Conservation (phyloP, 2,329 filamentous ascomycete species). For the Shiraia bambusicola region DNA sequence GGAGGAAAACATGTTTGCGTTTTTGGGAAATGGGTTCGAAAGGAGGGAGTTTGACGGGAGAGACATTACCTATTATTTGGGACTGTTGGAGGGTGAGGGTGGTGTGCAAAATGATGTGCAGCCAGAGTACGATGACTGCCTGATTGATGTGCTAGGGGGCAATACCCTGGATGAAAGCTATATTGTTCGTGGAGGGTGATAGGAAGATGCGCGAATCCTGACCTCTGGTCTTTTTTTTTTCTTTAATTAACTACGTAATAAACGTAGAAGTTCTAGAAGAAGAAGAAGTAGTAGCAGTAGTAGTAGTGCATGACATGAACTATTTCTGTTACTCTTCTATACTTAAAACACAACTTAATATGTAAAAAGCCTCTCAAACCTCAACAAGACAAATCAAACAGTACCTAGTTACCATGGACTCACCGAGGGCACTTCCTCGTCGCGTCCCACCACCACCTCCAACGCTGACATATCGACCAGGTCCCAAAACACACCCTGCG, state of each 20-base stretch:
- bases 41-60: conserved; percentile 50
- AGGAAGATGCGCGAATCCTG: neutral
- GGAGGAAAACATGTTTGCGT: conserved; percentile 22
- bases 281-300: no score
- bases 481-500: neutral
- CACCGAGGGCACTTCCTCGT: conserved; percentile 3
- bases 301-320: no score
- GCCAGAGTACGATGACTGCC: conserved; percentile 44
- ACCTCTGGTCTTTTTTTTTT: no score
- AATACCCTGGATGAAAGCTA: conserved; percentile 29
- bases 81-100: conserved; percentile 40
- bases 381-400: no score
- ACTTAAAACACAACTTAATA: no score
- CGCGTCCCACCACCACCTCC: neutral
- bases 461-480: conserved; percentile 1
- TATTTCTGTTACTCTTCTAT: no score
- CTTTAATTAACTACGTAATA: no score
- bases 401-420: no score
- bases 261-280: no score
- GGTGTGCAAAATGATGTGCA: conserved; percentile 36
- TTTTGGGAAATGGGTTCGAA: conserved; percentile 42
- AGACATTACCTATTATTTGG: conserved; percentile 51
- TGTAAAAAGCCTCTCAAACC: no score
- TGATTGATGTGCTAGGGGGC: conserved; percentile 44
- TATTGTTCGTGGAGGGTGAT: conserved; percentile 20